phyloP scores from a whole-genome alignment of 2,329 filamentous ascomycete species.

The Aschersonia sp. region DNA sequence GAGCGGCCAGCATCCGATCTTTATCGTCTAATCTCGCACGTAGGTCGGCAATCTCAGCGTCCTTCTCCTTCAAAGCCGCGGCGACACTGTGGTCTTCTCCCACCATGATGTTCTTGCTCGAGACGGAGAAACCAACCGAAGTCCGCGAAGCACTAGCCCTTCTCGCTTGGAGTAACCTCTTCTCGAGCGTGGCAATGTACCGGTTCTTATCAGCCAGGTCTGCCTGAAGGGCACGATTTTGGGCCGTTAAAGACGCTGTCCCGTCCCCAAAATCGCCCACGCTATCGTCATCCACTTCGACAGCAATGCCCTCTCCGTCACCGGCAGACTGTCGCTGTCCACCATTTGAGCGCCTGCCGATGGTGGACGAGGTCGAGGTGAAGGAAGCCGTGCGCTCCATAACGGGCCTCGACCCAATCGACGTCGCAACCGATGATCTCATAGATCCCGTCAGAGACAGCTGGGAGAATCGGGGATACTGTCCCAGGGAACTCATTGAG shows the following conservation, averaged over 20 bases:
- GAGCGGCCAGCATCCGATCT: constrained; percentile 78
- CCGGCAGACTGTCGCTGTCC: constrained; percentile 29
- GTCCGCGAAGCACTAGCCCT: constrained; percentile 80
- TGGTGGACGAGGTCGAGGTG: constrained; percentile 46
- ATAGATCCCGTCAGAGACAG: constrained; percentile 39
- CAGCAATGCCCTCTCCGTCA: constrained; percentile 19
- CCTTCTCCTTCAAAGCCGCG: constrained; percentile 68
- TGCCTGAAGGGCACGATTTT: constrained; percentile 84
- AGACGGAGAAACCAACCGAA: constrained; percentile 53
- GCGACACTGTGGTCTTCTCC: constrained; percentile 66
- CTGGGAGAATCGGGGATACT: constrained; percentile 47
- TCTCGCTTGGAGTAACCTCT: constrained; percentile 77
- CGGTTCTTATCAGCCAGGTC: constrained; percentile 94
- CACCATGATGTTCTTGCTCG: constrained; percentile 50
- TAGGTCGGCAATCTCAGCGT: constrained; percentile 84
- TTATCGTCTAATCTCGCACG: constrained; percentile 83
- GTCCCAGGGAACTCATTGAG: constrained; percentile 52
- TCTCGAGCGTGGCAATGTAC: constrained; percentile 89
- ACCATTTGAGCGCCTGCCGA: constrained; percentile 36
- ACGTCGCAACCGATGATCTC: constrained; percentile 57
- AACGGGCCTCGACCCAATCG: constrained; percentile 31
- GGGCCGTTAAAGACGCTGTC: constrained; percentile 64
- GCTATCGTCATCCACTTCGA: constrained; percentile 50
- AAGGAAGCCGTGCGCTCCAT: constrained; percentile 53
- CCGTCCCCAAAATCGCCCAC: constrained; percentile 77